A percentile compares a stretch with the other conserved stretches of the same genome.
These are phyloP conservation scores for Diutina mesorugosa DNA, from an alignment of 1,139 yeast species.

Conservation along the genomic window DNA sequence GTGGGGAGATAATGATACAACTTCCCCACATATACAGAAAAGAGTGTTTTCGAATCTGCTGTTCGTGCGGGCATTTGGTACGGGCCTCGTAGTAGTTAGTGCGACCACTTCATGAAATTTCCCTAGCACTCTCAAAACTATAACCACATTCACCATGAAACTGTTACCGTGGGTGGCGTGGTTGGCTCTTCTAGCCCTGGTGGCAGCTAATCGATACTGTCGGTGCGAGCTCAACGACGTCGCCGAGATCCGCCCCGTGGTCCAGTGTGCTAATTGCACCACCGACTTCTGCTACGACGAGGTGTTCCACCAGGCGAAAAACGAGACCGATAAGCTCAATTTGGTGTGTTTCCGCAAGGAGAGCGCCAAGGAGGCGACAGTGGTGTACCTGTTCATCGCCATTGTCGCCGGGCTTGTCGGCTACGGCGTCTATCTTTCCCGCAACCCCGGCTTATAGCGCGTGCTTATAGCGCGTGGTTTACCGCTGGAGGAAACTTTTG, in stretches of 20 bases:
- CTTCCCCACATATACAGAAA: no score
- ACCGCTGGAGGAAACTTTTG: not conserved
- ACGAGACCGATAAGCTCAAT: constrained; percentile 1
- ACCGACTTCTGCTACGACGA: constrained; percentile 1
- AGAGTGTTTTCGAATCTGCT: no score
- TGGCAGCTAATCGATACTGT: not conserved
- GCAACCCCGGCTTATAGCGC: not conserved
- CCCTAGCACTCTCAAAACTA: no score
- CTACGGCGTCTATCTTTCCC: not conserved
- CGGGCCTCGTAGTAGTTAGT: no score
- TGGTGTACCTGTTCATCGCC: not conserved
- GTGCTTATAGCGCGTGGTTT: not conserved
- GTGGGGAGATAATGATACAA: no score
- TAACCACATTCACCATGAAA: not conserved
- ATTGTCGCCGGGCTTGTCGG: not conserved
- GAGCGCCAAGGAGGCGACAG: not conserved
- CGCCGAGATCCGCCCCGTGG: not conserved
- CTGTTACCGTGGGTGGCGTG: not conserved
- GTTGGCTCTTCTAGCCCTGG: not conserved
- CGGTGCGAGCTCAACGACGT: constrained; percentile 1
- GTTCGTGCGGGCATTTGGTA: no score
- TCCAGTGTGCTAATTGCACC: constrained; percentile 1
- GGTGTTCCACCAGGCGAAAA: not conserved
- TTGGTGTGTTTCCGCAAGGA: not conserved
- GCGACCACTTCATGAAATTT: no score